These are phyloP conservation scores for Penicillium sclerotigenum DNA, from an alignment of 2,329 filamentous ascomycete genomes.

Conservation along the genomic window DNA sequence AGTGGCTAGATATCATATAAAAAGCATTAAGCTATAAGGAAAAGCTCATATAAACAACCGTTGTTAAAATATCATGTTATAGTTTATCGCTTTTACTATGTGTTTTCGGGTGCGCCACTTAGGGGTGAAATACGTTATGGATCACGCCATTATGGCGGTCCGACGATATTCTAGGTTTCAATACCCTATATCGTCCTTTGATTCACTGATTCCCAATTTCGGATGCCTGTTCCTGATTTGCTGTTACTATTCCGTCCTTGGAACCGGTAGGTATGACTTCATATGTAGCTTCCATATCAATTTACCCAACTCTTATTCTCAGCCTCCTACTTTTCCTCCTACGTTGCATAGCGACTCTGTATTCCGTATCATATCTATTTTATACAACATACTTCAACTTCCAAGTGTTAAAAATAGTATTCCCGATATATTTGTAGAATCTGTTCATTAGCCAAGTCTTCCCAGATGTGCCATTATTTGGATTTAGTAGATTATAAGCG, in stretches of 20 bases:
- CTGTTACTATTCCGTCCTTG: not conserved
- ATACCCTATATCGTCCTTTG: too few species aligned
- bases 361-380: not conserved
- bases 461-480: not conserved
- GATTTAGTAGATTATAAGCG: not conserved
- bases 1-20: too few species aligned
- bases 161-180: too few species aligned
- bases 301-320: not conserved
- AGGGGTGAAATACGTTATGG: too few species aligned
- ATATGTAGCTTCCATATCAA: not conserved
- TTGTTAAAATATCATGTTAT: too few species aligned
- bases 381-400: not conserved
- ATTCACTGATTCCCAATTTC: not conserved
- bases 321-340: not conserved
- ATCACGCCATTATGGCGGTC: too few species aligned
- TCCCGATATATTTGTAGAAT: too few species aligned
- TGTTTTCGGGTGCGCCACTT: too few species aligned
- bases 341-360: not conserved
- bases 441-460: not conserved
- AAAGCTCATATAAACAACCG: too few species aligned
- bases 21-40: too few species aligned
- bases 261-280: constrained; percentile 1
- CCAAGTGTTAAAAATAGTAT: not conserved
- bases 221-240: not conserved
- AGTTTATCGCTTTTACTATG: too few species aligned